Base-by-base conservation (phyloP, 2,329 filamentous ascomycete genomes). In the Stemphylium vesicarium region DNA sequence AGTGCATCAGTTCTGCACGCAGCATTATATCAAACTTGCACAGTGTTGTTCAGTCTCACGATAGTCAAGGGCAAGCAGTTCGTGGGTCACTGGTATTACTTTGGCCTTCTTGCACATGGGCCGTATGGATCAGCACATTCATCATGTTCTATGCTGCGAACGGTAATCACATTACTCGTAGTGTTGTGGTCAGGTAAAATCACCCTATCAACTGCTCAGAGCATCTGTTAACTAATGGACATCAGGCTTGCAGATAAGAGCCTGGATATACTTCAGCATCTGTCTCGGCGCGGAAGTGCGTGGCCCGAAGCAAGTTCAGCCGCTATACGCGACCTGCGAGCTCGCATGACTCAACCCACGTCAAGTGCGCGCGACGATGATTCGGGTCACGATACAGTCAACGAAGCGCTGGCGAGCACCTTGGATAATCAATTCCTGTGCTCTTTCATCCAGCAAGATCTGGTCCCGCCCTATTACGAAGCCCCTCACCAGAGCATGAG, bases 71-170 rank as follows among this genome's bases (percentile, higher is more conserved):
- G 15, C 6, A 1, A 18, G 7, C 26, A n/a, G 4, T 5, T 20
- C 3, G 10, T 33, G 9, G n/a, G 11, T 18, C 32, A 11, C 47
- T 68, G 6, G 76, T 79, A 0, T 65, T 84, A 20, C 65, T 81
- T 0, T 83, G 81, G 80, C 81, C 81, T 2, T 81, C 80, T 0
- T 81, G 81, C 35, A 83, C 81, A 0, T 83, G 81, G 81, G 78
- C 78, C 1, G 73, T 81, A 0, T 84, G 81, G 81, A 83, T 83
- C 59, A 82, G 80, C 52, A 79, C 79, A 1, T 80, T 84, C 35
- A 78, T 84, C 16, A 63, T 84, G 4, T 77, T 82, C 3, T 81
- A 82, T 46, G 82, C 81, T 4, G 80, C 79, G 0, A 79, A 79
- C 56, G 79, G 80, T 55, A 73, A 74, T 0, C 75, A 82, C 29